Base-by-base conservation (phyloP, 352 stramenopile species). In the Pythium monospermum region DNA sequence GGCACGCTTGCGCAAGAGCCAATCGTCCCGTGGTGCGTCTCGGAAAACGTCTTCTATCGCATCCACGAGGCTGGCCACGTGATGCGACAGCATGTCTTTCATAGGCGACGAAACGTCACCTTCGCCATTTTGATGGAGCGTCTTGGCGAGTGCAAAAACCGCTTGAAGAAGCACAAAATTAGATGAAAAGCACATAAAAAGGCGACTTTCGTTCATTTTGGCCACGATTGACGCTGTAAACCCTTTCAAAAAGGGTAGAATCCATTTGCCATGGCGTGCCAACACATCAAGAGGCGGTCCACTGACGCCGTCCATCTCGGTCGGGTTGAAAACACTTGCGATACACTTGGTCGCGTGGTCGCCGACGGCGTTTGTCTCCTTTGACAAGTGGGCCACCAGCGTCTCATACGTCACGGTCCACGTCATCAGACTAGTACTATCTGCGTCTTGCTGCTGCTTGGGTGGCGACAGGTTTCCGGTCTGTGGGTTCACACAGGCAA, bases 21-120 rank as follows among this genome's bases (percentile, higher is more conserved):
- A 87, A 50, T 83, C 64, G 8, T 81, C 66, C 18, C 76, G 67
- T 32, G 68, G 56, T 1, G 33, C 68, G 16, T 68, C 74, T 18
- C 76, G 73, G 33, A 84, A 83, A 1, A 60, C 59, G 46, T 84
- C 73, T 38, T 87, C 76, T 3, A 87, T 77, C 8, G 68, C 65
- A 32, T 87, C 76, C 27, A 77, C 67, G 18, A 85, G 67, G 27
- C 51, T 77, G 6, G 42, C 44, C 8, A 82, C 57, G 16, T 71
- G 64, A 0, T 67, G 59, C n/a, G 61, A 47, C 10, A 86, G 59
- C 3, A 61, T 64, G 7, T 73, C 56, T 13, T 61, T 66, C 5
- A n/a, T n/a, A n/a, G n/a, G n/a, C n/a, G n/a, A n/a, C n/a, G n/a
- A n/a, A n/a, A n/a, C n/a, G n/a, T n/a, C n/a, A n/a, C 78, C 41